These are phyloP conservation scores for Dimocarpus longan DNA, from an alignment of 345 rosid species.

Conservation along the genomic window DNA sequence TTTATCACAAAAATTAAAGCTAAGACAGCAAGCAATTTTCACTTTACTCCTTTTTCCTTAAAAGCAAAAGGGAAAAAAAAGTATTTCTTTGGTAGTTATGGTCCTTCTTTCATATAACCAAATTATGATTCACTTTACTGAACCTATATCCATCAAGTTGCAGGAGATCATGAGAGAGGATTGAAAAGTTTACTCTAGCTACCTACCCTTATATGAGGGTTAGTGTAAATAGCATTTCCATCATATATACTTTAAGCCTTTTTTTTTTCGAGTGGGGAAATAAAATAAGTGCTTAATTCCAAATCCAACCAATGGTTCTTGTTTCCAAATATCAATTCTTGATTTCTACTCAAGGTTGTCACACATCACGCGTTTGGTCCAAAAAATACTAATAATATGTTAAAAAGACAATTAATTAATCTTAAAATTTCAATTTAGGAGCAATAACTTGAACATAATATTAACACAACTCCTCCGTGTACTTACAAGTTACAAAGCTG, in stretches of 20 bases:
- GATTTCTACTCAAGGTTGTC: background rate
- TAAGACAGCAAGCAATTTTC: constrained; percentile 15
- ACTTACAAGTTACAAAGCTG: too few species aligned
- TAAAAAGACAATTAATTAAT: too few species aligned
- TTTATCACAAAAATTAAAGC: constrained; percentile 24
- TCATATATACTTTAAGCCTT: background rate
- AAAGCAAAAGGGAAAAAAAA: constrained; percentile 26
- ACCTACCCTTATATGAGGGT: background rate
- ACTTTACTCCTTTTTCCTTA: constrained; percentile 32
- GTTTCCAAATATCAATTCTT: background rate
- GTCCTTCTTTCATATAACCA: constrained; percentile 3
- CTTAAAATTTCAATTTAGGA: too few species aligned
- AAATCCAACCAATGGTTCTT: background rate
- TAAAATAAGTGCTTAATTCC: background rate
- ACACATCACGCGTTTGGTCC: background rate
- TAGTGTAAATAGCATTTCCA: background rate
- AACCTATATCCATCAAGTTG: background rate
- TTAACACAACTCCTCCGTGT: too few species aligned
- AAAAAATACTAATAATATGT: too few species aligned
- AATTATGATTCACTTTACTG: background rate
- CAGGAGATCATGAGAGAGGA: background rate
- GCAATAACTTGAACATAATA: too few species aligned
- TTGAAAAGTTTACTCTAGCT: background rate
- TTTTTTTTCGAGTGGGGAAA: background rate
- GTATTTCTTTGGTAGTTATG: constrained; percentile 20